A percentile compares a stretch with the other conserved stretches of the same genome.
phyloP scores from a whole-genome alignment of 2,329 filamentous ascomycete genomes.

The Fusarium sp. region DNA sequence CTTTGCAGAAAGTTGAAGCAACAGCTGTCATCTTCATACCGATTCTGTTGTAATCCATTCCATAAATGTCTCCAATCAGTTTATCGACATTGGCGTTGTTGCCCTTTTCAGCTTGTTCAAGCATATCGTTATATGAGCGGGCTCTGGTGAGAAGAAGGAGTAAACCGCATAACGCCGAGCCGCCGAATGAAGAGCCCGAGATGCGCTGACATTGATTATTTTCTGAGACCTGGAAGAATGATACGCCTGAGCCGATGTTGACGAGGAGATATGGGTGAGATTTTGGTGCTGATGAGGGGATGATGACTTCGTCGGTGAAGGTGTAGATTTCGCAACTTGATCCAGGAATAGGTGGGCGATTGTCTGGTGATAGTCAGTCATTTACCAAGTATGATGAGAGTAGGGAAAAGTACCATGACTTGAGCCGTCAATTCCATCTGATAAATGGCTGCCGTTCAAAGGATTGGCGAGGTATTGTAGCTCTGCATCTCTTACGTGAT shows the following conservation, averaged over 20 bases:
- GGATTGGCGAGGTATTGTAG: background rate
- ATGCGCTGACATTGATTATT: slow-evolving; percentile 87
- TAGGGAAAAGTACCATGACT: background rate
- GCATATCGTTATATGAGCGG: slow-evolving; percentile 95
- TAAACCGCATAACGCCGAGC: slow-evolving; percentile 94
- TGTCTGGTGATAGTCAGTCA: background rate
- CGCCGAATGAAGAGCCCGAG: slow-evolving; percentile 91
- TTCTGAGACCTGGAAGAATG: slow-evolving; percentile 95
- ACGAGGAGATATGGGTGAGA: slow-evolving; percentile 97
- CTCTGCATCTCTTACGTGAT: background rate
- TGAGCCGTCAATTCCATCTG: slow-evolving; percentile 12
- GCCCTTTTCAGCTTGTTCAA: slow-evolving; percentile 86
- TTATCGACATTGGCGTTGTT: slow-evolving; percentile 96
- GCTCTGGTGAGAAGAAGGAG: slow-evolving; percentile 92
- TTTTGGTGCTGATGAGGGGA: slow-evolving; percentile 82
- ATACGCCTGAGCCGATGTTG: slow-evolving; percentile 97
- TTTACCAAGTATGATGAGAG: rapidly evolving
- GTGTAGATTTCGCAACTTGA: slow-evolving; percentile 84
- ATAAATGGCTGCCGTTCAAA: background rate
- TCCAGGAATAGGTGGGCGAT: slow-evolving; percentile 4
- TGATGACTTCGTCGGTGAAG: slow-evolving; percentile 87
- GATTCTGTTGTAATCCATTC: slow-evolving; percentile 94
- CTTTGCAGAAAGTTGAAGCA: slow-evolving; percentile 95
- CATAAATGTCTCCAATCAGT: slow-evolving; percentile 97
- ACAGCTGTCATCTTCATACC: slow-evolving; percentile 95